These are phyloP conservation scores for Tricholoma terreum DNA, from an alignment of 768 basidiomycete species.

Conservation along the genomic window DNA sequence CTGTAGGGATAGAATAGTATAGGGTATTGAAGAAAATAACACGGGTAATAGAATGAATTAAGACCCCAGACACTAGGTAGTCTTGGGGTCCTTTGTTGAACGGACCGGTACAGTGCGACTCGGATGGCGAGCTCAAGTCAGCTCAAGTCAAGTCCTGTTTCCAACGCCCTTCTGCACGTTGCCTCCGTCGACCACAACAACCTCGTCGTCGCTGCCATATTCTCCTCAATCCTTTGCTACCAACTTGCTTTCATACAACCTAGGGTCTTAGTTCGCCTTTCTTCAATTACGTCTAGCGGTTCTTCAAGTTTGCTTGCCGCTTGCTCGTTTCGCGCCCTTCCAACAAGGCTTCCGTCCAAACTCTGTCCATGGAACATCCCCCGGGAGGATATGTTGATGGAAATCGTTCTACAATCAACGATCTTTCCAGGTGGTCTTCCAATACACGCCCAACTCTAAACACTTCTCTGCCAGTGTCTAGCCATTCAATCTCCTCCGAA, in stretches of 20 bases:
- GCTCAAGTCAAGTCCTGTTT: conserved; percentile 13
- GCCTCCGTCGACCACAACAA: conserved; percentile 4
- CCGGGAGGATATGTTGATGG: conserved; percentile 28
- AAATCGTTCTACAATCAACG: conserved; percentile 14
- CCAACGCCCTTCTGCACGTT: conserved; percentile 17
- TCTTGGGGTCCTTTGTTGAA: conserved; percentile 9
- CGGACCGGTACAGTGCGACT: conserved; percentile 18
- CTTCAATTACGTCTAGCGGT: conserved; percentile 2
- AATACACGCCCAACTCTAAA: conserved; percentile 34
- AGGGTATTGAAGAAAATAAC: no score
- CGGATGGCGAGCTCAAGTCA: not conserved
- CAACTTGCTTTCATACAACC: not conserved
- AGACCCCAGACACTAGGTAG: conserved; percentile 16
- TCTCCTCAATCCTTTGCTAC: not conserved
- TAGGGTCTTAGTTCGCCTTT: not conserved
- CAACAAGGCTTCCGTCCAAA: not conserved
- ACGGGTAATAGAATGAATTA: not conserved
- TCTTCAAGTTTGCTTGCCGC: not conserved
- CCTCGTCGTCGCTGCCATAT: not conserved
- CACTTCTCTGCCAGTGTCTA: conserved; percentile 22
- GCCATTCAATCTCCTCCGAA: conserved; percentile 23
- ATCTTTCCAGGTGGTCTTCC: conserved; percentile 18
- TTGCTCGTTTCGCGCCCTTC: conserved; percentile 4
- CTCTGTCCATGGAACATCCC: conserved; percentile 18
- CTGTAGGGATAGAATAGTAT: no score